Conservation (phyloP, 441 rosid genomes). For the Arabidopsis hybrid region DNA sequence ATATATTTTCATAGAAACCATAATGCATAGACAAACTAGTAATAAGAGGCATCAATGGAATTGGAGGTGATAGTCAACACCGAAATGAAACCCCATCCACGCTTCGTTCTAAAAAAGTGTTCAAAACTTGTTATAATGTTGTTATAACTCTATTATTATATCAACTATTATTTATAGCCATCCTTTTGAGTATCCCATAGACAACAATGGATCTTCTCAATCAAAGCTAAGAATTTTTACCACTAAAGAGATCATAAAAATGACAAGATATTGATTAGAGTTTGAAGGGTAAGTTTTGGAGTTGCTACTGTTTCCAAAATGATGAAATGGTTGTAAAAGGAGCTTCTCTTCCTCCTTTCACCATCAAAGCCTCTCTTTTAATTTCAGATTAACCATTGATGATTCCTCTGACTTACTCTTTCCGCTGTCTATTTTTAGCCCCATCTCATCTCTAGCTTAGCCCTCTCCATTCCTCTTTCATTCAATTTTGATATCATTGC, state of each 20-base stretch:
- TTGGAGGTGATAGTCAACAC: slow-evolving; percentile 58
- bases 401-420: slow-evolving; percentile 41
- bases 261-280: slow-evolving; percentile 11
- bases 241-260: slow-evolving; percentile 16
- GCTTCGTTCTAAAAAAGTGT: slow-evolving; percentile 38
- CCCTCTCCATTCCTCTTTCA: slow-evolving; percentile 13
- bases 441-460: slow-evolving; percentile 39
- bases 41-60: slow-evolving; percentile 39
- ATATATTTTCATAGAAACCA: slow-evolving; percentile 37
- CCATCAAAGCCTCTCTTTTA: slow-evolving; percentile 20
- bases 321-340: slow-evolving; percentile 27
- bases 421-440: slow-evolving; percentile 26
- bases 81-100: slow-evolving; percentile 50
- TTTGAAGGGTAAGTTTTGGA: slow-evolving; percentile 5
- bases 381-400: slow-evolving; percentile 48
- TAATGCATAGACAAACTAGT: slow-evolving; percentile 41
- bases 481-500: slow-evolving; percentile 46
- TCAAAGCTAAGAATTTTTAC: slow-evolving; percentile 27
- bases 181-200: slow-evolving; percentile 28
- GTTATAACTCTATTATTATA: slow-evolving; percentile 32
- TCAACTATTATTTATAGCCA: slow-evolving; percentile 31
- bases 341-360: slow-evolving; percentile 29
- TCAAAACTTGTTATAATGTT: slow-evolving; percentile 43
- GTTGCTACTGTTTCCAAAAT: slow-evolving; percentile 20
- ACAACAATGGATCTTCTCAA: slow-evolving; percentile 11